phyloP scores from a whole-genome alignment of 148 eudicot species.

The Persicaria tinctoria region DNA sequence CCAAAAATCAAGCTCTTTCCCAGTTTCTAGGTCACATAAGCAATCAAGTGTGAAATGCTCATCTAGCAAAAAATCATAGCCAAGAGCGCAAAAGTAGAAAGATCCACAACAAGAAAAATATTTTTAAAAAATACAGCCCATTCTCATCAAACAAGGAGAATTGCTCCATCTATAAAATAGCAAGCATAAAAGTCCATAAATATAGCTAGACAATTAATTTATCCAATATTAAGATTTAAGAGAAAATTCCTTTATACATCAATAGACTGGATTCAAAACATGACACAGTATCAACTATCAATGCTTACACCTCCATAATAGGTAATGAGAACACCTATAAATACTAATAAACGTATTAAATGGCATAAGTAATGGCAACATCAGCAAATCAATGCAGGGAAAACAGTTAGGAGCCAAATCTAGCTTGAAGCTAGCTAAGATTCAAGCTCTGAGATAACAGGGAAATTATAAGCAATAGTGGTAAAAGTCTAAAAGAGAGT shows the following conservation, averaged over 20 bases:
- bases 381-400: background rate
- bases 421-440: background rate
- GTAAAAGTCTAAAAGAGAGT: too few relatives aligned
- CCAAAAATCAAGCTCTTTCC: conserved; percentile 63
- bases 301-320: conserved; percentile 14
- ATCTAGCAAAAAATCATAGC: background rate
- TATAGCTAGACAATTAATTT: background rate
- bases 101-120: background rate
- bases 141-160: conserved; percentile 24
- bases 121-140: conserved; percentile 11
- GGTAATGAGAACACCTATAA: background rate
- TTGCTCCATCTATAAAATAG: background rate
- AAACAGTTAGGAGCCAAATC: background rate
- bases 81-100: background rate
- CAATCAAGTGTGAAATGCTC: background rate
- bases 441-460: background rate
- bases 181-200: background rate
- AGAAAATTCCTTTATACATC: background rate
- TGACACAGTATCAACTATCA: background rate
- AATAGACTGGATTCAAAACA: background rate
- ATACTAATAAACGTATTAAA: too few relatives aligned
- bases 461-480: too few relatives aligned
- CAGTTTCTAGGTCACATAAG: conserved; percentile 55
- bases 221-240: background rate
- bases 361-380: too few relatives aligned